A percentile compares a stretch with the other conserved stretches of the same genome.
Conservation (phyloP, 1,284 basidiomycete genomes). For the Pholiota adiposa region DNA sequence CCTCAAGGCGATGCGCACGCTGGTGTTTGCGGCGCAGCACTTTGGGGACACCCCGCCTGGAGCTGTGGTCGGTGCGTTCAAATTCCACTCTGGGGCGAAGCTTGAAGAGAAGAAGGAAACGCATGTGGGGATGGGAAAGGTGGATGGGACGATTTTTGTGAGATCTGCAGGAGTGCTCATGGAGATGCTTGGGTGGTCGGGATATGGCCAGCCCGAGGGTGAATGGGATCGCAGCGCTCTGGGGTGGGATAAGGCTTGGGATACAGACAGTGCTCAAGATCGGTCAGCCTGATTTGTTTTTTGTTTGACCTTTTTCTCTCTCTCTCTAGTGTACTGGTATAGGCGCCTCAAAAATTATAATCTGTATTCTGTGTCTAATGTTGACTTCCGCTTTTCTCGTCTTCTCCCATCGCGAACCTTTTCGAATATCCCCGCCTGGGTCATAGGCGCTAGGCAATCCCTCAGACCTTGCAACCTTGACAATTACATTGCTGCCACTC, state of each 20-base stretch:
- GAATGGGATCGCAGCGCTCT: constrained; percentile 67
- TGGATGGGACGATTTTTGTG: constrained; percentile 70
- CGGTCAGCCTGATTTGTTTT: no score
- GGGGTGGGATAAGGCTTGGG: constrained; percentile 76
- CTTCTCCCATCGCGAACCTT: no score
- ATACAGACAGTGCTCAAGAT: no score
- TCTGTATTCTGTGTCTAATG: no score
- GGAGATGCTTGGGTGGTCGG: constrained; percentile 65
- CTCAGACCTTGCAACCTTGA: no score
- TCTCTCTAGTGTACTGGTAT: no score
- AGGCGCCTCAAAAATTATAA: no score
- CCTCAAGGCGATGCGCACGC: constrained; percentile 59
- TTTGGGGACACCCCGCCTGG: constrained; percentile 52
- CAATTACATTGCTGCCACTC: no score
- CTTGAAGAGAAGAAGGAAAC: constrained; percentile 47
- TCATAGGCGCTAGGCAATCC: no score
- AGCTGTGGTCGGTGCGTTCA: constrained; percentile 49
- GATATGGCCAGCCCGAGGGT: constrained; percentile 50
- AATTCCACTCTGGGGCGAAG: constrained; percentile 31
- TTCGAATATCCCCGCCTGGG: no score
- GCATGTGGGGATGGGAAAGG: constrained; percentile 43
- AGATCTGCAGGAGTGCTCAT: constrained; percentile 66
- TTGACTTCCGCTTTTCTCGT: no score
- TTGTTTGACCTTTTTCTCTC: no score
- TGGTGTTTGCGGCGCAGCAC: constrained; percentile 53